phyloP scores from a whole-genome alignment of 441 rosid genomes.

The Adansonia gregorii region DNA sequence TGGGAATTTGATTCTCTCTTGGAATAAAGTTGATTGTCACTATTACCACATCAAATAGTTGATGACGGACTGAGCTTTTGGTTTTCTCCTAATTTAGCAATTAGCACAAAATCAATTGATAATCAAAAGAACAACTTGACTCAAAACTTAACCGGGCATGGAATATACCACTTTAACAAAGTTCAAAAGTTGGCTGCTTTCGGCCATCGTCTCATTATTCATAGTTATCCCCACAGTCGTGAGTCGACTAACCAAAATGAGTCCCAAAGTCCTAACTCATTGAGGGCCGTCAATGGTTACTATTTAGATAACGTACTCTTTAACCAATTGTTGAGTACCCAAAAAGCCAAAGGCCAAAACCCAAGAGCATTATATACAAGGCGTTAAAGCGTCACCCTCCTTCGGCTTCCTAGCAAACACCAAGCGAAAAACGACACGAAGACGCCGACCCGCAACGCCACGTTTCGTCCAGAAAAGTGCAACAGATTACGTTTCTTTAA shows the following conservation, averaged over 20 bases:
- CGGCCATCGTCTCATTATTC: background rate
- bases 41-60: too few species aligned
- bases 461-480: conserved; percentile 45
- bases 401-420: background rate
- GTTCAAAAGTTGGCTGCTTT: background rate
- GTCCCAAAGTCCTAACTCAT: background rate
- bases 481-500: conserved; percentile 77
- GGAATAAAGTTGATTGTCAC: too few species aligned
- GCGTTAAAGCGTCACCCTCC: conserved; percentile 28
- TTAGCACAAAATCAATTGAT: too few species aligned
- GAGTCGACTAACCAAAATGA: too few species aligned
- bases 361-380: background rate
- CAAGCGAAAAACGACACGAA: background rate
- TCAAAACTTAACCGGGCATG: too few species aligned
- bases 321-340: background rate
- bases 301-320: background rate
- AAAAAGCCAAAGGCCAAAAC: background rate
- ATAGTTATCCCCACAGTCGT: background rate
- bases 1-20: too few species aligned
- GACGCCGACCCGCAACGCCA: conserved; percentile 41
- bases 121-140: too few species aligned
- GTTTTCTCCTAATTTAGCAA: too few species aligned
- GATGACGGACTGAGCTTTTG: too few species aligned
- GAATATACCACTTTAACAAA: too few species aligned
- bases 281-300: background rate